These are phyloP conservation scores for Aspergillus indologenus DNA, from an alignment of 495 filamentous ascomycete genomes.

Conservation along the genomic window DNA sequence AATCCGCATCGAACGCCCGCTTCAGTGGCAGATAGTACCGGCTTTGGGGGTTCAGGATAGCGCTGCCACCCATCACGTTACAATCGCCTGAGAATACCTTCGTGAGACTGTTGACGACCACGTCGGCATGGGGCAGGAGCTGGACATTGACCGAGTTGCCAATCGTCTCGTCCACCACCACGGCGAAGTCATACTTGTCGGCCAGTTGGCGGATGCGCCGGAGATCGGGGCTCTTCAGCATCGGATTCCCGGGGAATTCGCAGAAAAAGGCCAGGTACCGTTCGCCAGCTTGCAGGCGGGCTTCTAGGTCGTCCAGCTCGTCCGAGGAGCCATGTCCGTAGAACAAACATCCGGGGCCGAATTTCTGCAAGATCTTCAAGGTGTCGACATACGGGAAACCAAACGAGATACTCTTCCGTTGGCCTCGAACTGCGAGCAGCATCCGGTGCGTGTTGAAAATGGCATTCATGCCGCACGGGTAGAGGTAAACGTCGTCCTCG, in stretches of 20 bases:
- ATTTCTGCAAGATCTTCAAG: background rate
- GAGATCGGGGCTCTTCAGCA: background rate
- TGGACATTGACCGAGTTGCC: constrained; percentile 1
- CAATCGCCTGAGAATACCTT: constrained; percentile 3
- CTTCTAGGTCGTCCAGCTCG: constrained; percentile 1
- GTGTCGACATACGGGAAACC: background rate
- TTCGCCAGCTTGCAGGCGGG: background rate
- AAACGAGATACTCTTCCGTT: background rate
- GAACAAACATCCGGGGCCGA: background rate
- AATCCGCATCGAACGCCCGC: background rate
- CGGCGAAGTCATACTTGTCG: constrained; percentile 3
- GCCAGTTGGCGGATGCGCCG: background rate
- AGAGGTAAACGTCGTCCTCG: constrained; percentile 3
- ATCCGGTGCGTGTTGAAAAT: background rate
- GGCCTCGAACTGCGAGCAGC: background rate
- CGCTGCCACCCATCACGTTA: constrained; percentile 9
- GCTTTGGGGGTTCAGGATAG: background rate
- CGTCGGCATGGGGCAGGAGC: background rate
- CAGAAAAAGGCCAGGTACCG: background rate
- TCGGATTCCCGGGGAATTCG: constrained; percentile 1
- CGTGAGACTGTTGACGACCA: background rate
- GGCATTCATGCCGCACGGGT: constrained; percentile 4
- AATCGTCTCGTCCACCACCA: constrained; percentile 9
- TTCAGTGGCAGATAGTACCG: background rate
- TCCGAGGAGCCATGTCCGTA: constrained; percentile 1